Base-by-base conservation (phyloP, 75 land plant species). In the Isoetes taiwanensis region DNA sequence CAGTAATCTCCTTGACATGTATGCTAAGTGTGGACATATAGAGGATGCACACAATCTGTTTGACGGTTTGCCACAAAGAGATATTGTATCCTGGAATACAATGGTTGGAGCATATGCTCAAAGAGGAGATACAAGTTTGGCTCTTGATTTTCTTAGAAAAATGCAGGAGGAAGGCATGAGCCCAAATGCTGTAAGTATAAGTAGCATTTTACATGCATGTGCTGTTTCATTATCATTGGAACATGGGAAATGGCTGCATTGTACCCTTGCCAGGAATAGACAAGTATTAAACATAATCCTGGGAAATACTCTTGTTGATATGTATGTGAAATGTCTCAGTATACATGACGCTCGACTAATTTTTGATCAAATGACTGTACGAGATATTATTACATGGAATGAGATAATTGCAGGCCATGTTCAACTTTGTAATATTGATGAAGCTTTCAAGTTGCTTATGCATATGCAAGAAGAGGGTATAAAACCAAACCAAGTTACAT, bases 41-140 rank as follows among this genome's bases (percentile, higher is more conserved):
- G 34, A 56, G 30, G 68, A 70, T 27, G 82, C 82, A 5, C 60
- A 64, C 2, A 12, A 32, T 3, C 48, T 83, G 76, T 83, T 83
- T 71, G 80, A 76, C 62, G 58, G 37, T 65, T 73, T 83, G 58
- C 55, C 65, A 37, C 35, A 60, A 0, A 67, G 38, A 28, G 78
- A 74, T 56, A 2, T 48, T 55, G 81, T 78, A 12, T 46, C 75
- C 50, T 78, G 85, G 85, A 82, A 78, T 64, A 76, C 66, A 28
- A 72, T 82, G 81, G 70, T 78, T 28, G 74, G 72, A 65, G 75
- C 73, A 21, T 77, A 77, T 62, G 67, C 61, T 11, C 76, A 64
- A 58, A 57, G 26, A 16, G 63, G 59, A 1, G 29, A 50, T 43
- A 31, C 21, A 2, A 52, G 30, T 4, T 59, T 68, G 34, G 69